Conservation (phyloP, 73 alveolate genomes). For the Tetrahymena thermophila region DNA sequence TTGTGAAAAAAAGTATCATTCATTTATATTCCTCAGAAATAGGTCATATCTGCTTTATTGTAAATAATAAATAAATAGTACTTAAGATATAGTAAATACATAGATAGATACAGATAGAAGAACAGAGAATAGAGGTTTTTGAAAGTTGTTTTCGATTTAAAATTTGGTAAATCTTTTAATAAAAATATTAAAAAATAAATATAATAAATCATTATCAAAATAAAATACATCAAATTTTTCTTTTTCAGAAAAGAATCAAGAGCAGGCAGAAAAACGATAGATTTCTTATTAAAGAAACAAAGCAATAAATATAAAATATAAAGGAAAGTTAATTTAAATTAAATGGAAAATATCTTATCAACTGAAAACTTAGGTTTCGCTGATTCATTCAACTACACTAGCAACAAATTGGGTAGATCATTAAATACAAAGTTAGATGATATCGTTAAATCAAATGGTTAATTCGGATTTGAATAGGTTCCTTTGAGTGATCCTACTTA, state of each 20-base stretch:
- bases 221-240: not conserved
- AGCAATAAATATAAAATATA: not conserved
- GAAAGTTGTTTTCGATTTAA: not conserved
- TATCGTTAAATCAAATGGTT: not conserved
- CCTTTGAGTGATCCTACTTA: not conserved
- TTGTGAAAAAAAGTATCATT: not conserved
- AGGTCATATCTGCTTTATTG: not conserved
- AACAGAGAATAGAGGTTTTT: slow-evolving; percentile 1
- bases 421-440: not conserved
- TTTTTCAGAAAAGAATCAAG: not conserved
- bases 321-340: not conserved
- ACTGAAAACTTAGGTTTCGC: not conserved
- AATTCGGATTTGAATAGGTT: not conserved
- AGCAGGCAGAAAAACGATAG: not conserved
- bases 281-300: not conserved
- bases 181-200: not conserved
- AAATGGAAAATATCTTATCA: not conserved
- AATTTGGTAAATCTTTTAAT: not conserved
- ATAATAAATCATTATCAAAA: not conserved
- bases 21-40: not conserved
- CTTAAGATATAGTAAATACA: not conserved
- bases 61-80: not conserved
- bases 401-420: not conserved
- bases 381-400: not conserved
- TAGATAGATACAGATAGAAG: not conserved